A percentile compares a stretch with the other conserved stretches of the same genome.
Evolutionary conservation across 2,329 filamentous ascomycete species (phyloP).

Genomic region (Fusarium proliferatum): DNA sequence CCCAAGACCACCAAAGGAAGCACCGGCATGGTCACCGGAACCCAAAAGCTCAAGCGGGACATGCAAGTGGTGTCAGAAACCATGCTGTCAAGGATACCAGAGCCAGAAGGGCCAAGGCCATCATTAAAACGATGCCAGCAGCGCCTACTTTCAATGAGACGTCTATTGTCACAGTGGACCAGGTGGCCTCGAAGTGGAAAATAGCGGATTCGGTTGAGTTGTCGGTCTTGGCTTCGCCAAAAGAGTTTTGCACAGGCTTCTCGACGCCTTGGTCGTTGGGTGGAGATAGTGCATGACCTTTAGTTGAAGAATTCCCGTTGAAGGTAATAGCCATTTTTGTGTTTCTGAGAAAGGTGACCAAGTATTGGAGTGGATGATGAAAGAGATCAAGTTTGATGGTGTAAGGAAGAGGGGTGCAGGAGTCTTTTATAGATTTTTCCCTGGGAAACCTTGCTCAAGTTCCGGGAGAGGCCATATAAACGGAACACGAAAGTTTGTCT

Average conservation of each 20-base stretch:
- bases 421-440: neutral
- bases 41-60: rapidly evolving
- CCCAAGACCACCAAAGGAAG: rapidly evolving
- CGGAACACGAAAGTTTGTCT: rapidly evolving
- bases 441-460: neutral
- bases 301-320: too few species aligned
- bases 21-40: neutral
- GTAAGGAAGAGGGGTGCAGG: neutral
- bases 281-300: too few species aligned
- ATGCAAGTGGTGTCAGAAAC: rapidly evolving
- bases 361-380: rapidly evolving
- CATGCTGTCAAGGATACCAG: neutral
- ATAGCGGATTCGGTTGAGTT: rapidly evolving
- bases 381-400: rapidly evolving
- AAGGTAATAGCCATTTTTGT: neutral
- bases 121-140: neutral
- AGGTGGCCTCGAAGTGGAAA: neutral
- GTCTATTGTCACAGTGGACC: neutral
- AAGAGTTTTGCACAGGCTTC: neutral
- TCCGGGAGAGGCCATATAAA: neutral
- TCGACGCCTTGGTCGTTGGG: rapidly evolving
- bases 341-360: neutral
- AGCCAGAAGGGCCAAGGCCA: neutral
- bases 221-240: rapidly evolving
- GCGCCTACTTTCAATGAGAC: neutral